A percentile compares a stretch with the other conserved stretches of the same genome.
phyloP scores from a whole-genome alignment of 2,329 filamentous ascomycete species.

The Verticillium tricorpus region DNA sequence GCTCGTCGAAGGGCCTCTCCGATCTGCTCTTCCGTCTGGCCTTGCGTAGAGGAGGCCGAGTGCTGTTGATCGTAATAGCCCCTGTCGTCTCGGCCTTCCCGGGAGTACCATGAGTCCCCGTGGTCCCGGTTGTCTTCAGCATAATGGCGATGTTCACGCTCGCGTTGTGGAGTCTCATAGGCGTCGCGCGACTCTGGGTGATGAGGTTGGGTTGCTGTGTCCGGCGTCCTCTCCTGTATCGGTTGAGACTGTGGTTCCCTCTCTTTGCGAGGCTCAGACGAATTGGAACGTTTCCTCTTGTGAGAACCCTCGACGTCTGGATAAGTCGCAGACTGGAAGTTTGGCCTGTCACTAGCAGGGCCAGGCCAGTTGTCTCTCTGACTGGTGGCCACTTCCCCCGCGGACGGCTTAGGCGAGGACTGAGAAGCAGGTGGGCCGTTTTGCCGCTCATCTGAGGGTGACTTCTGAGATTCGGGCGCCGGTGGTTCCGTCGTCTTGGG shows the following conservation, averaged over 20 bases:
- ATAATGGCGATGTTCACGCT: conserved; percentile 43
- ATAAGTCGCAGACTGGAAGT: conserved; percentile 33
- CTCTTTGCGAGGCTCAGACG: conserved; percentile 45
- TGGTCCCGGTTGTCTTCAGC: conserved; percentile 41
- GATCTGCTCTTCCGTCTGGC: conserved; percentile 46
- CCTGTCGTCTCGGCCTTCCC: conserved; percentile 41
- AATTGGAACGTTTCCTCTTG: conserved; percentile 68
- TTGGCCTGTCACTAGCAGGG: conserved; percentile 35
- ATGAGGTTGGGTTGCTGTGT: conserved; percentile 22
- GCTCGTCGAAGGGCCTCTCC: conserved; percentile 38
- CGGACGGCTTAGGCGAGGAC: conserved; percentile 13
- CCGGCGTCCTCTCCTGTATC: conserved; percentile 28
- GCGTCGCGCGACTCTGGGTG: conserved; percentile 35
- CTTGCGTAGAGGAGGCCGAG: conserved; percentile 38
- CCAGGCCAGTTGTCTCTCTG: conserved; percentile 38
- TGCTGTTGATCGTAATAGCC: conserved; percentile 42
- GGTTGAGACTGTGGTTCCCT: conserved; percentile 9
- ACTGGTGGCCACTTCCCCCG: conserved; percentile 20
- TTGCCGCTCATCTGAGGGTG: conserved; percentile 28
- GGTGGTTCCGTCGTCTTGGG: conserved; percentile 36
- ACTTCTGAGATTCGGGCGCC: conserved; percentile 22
- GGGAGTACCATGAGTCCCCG: conserved; percentile 44
- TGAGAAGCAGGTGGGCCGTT: conserved; percentile 14
- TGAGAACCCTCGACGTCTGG: conserved; percentile 45
- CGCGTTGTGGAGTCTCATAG: conserved; percentile 37